A percentile compares a stretch with the other conserved stretches of the same genome.
phyloP scores from a whole-genome alignment of 345 rosid genomes.

The Populus euphratica region DNA sequence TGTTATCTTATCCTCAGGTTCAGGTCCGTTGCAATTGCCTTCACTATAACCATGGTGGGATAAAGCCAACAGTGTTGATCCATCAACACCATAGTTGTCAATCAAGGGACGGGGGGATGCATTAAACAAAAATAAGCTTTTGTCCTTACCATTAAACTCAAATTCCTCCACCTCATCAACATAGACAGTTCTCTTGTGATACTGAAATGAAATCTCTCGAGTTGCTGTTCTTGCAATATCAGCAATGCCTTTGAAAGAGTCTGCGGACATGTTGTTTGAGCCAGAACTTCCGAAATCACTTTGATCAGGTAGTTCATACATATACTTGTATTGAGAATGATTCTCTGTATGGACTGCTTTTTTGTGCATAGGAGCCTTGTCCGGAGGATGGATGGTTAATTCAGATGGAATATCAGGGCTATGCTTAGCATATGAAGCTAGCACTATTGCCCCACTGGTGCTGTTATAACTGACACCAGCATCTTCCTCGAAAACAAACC shows the following conservation, averaged over 20 bases:
- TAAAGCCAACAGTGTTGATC: not conserved
- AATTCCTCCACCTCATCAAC: constrained; percentile 24
- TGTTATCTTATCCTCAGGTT: too few relatives aligned
- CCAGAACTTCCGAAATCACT: constrained; percentile 3
- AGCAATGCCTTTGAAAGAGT: constrained; percentile 4
- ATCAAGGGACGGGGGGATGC: not conserved
- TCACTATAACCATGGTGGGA: not conserved
- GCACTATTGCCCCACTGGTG: not conserved
- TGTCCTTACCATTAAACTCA: constrained; percentile 12
- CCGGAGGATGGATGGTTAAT: not conserved
- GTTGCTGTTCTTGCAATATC: constrained; percentile 4
- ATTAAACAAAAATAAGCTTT: constrained; percentile 21
- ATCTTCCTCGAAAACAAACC: constrained; percentile 13
- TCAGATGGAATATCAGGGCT: not conserved
- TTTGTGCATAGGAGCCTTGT: not conserved
- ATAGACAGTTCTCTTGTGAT: not conserved
- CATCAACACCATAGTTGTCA: not conserved
- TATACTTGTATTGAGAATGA: not conserved
- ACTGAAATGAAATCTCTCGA: not conserved
- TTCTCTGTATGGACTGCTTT: not conserved
- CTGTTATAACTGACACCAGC: not conserved
- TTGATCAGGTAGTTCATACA: not conserved
- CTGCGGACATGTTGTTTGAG: not conserved
- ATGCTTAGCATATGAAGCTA: not conserved
- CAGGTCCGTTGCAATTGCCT: not conserved